Percentiles rank a stretch among this genome's conserved stretches.
These are phyloP conservation scores for Acephala macrosclerotiorum DNA, from an alignment of 2,329 filamentous ascomycete species.

Conservation along the genomic window DNA sequence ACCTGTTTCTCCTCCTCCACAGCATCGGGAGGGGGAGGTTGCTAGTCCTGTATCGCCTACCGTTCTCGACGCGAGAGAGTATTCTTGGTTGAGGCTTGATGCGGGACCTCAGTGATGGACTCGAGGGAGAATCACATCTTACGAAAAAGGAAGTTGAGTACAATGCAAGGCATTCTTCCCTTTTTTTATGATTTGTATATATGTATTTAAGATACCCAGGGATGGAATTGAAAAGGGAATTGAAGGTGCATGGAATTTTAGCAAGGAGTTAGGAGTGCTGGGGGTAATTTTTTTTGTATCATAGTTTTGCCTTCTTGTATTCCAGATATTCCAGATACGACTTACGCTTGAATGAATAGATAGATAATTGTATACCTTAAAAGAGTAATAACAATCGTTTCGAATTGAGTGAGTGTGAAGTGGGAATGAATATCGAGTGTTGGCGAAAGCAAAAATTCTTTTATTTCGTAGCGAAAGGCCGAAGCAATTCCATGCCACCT, in stretches of 20 bases:
- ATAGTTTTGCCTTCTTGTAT: not conserved
- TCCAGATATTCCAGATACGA: not conserved
- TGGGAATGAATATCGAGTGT: not conserved
- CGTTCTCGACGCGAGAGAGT: not conserved
- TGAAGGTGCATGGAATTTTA: too few species aligned
- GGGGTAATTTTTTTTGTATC: not conserved
- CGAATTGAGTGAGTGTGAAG: not conserved
- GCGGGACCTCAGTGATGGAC: not conserved
- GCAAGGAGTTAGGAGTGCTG: not conserved
- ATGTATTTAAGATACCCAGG: not conserved
- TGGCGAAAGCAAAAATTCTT: not conserved
- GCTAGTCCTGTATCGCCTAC: not conserved
- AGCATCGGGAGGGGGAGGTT: not conserved
- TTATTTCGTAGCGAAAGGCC: not conserved
- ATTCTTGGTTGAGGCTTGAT: not conserved
- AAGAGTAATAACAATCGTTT: not conserved
- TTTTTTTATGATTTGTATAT: not conserved
- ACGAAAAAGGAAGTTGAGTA: too few species aligned
- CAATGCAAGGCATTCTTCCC: too few species aligned
- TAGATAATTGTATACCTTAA: not conserved
- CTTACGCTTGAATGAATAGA: not conserved
- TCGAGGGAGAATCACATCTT: not conserved
- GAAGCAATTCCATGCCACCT: constrained; percentile 1
- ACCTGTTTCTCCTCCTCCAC: not conserved
- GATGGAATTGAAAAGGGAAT: not conserved